Conservation (phyloP, 2,329 filamentous ascomycete genomes). For the Hypoxylon sp. region DNA sequence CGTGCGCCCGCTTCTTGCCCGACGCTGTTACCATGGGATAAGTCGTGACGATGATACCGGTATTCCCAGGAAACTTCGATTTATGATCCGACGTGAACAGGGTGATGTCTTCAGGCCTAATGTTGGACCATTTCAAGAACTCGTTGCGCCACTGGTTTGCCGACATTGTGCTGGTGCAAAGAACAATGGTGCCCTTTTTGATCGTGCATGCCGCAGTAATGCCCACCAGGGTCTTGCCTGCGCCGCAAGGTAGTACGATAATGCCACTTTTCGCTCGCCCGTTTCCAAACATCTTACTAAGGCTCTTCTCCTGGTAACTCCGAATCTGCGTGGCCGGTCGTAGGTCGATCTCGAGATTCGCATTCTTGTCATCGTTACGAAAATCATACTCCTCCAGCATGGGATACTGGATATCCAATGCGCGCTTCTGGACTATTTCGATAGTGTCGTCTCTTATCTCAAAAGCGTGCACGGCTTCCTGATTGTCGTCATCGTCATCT, state of each 20-base stretch:
- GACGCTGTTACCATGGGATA: conserved; percentile 99
- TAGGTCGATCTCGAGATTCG: conserved; percentile 93
- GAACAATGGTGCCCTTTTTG: conserved; percentile 94
- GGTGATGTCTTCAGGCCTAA: conserved; percentile 90
- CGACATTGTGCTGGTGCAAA: conserved; percentile 98
- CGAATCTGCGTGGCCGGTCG: conserved; percentile 91
- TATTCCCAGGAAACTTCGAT: conserved; percentile 83
- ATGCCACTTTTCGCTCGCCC: conserved; percentile 97
- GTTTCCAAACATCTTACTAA: conserved; percentile 99
- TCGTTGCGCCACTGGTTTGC: conserved; percentile 97
- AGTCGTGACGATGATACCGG: conserved; percentile 96
- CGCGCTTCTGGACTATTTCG: conserved; percentile 89
- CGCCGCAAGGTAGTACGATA: conserved; percentile 95
- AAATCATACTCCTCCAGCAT: conserved; percentile 98
- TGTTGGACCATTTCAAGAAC: conserved; percentile 98
- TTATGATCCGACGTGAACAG: conserved; percentile 97
- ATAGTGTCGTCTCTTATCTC: conserved; percentile 87
- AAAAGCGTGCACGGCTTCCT: conserved; percentile 91
- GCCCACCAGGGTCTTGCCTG: conserved; percentile 97
- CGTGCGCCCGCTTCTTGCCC: conserved; percentile 81
- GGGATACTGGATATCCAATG: conserved; percentile 86
- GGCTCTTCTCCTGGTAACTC: conserved; percentile 94
- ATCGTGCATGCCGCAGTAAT: conserved; percentile 98
- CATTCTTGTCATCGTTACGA: conserved; percentile 87
- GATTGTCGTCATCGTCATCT: conserved; percentile 88